Percentiles rank a stretch among this genome's conserved stretches.
phyloP scores from a whole-genome alignment of 108 stramenopile genomes.

The Parietichytrium sp. region DNA sequence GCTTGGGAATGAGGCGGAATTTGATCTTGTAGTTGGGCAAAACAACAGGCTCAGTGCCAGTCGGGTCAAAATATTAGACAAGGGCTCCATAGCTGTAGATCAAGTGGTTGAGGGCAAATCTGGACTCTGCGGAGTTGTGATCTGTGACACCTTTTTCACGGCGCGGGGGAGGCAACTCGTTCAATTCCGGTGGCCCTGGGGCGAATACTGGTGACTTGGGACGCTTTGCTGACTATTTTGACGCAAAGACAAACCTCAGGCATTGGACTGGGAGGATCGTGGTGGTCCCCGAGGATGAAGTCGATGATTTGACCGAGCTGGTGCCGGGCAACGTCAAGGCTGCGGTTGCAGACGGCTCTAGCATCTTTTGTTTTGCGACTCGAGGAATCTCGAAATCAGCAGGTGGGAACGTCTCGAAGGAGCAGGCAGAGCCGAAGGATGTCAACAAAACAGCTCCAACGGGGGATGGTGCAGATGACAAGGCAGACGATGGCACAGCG shows the following conservation, averaged over 20 bases:
- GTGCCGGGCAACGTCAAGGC: slow-evolving; percentile 11
- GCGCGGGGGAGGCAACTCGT: neutral
- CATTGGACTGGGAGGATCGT: slow-evolving; percentile 9
- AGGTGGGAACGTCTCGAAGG: no score
- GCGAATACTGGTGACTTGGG: neutral
- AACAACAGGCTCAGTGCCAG: neutral
- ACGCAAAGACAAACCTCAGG: slow-evolving; percentile 6
- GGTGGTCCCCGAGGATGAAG: slow-evolving; percentile 8
- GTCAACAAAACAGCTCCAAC: no score
- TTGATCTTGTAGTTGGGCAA: slow-evolving; percentile 9
- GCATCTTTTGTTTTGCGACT: neutral
- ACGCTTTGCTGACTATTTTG: neutral
- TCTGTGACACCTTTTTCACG: neutral
- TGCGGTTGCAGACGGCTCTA: neutral
- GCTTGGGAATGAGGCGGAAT: slow-evolving; percentile 21
- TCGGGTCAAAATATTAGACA: slow-evolving; percentile 18
- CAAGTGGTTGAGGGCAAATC: neutral
- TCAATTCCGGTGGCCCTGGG: neutral
- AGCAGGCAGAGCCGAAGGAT: no score
- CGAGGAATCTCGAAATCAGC: neutral
- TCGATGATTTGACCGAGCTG: neutral
- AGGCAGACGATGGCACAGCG: neutral
- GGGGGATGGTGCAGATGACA: no score
- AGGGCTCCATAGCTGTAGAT: neutral
- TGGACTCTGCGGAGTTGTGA: slow-evolving; percentile 16